A percentile compares a stretch with the other conserved stretches of the same genome.
Conservation (phyloP, 2,329 filamentous ascomycete genomes). For the Penicillium palitans region DNA sequence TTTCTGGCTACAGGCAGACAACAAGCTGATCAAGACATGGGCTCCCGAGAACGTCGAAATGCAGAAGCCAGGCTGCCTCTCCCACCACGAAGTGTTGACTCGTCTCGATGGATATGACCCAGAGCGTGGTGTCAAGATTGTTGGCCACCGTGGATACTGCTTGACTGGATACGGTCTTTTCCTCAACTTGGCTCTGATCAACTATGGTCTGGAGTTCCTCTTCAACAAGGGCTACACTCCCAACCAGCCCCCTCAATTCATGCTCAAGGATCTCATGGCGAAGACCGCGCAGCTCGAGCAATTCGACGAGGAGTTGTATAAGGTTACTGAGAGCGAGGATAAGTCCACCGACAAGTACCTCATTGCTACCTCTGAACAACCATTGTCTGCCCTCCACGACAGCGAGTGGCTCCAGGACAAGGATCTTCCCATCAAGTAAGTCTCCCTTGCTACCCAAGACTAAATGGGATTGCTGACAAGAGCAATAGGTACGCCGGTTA, state of each 20-base stretch:
- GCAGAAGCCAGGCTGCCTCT: conserved; percentile 75
- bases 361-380: conserved; percentile 88
- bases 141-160: conserved; percentile 93
- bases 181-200: conserved; percentile 88
- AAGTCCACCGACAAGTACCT: conserved; percentile 82
- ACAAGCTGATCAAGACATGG: conserved; percentile 75
- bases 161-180: conserved; percentile 86
- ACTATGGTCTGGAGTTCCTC: conserved; percentile 91
- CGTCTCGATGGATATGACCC: conserved; percentile 89
- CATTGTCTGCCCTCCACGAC: conserved; percentile 86
- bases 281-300: conserved; percentile 97
- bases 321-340: conserved; percentile 81
- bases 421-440: conserved; percentile 82
- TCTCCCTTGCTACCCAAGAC: background rate
- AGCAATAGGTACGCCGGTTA: conserved; percentile 70
- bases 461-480: conserved; percentile 12
- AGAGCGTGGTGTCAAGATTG: conserved; percentile 88
- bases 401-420: conserved; percentile 87
- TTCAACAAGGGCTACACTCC: conserved; percentile 76
- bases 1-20: conserved; percentile 64
- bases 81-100: conserved; percentile 90
- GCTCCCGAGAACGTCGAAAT: conserved; percentile 71
- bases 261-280: conserved; percentile 93
- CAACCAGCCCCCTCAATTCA: conserved; percentile 87
- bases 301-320: conserved; percentile 98